A percentile compares a stretch with the other conserved stretches of the same genome.
Evolutionary conservation across 164 flowering plant genomes (phyloP).

Genomic region (Annona cherimola): DNA sequence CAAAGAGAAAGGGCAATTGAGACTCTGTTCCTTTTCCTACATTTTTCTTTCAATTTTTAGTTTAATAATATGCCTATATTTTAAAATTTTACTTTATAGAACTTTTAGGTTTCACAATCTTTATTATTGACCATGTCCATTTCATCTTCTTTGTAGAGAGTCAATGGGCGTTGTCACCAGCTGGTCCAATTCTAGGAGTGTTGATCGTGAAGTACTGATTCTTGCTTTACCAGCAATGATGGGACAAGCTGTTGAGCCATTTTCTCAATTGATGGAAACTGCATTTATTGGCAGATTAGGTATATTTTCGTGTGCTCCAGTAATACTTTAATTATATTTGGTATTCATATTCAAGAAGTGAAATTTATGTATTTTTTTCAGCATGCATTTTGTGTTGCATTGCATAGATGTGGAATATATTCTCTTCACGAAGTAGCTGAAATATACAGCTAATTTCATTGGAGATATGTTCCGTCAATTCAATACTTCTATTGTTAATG

Average conservation of each 20-base stretch:
- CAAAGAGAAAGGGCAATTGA: not conserved
- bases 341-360: too few relatives aligned
- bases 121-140: constrained; percentile 1
- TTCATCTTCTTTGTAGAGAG: constrained; percentile 31
- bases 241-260: constrained; percentile 89
- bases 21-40: not conserved
- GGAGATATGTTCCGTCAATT: too few relatives aligned
- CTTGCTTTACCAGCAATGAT: constrained; percentile 85
- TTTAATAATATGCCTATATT: not conserved
- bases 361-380: too few relatives aligned
- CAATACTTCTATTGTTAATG: too few relatives aligned
- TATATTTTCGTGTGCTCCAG: constrained; percentile 14
- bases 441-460: too few relatives aligned
- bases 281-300: constrained; percentile 93
- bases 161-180: constrained; percentile 13
- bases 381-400: too few relatives aligned
- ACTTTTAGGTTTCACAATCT: not conserved
- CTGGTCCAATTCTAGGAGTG: constrained; percentile 27
- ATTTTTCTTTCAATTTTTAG: not conserved
- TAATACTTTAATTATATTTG: too few relatives aligned
- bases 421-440: too few relatives aligned
- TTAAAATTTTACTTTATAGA: not conserved
- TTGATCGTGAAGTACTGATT: constrained; percentile 54
- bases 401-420: too few relatives aligned
- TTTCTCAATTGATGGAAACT: constrained; percentile 89